phyloP scores from a whole-genome alignment of 192 early-diverging fungal genomes.

The Diversispora epigaea region DNA sequence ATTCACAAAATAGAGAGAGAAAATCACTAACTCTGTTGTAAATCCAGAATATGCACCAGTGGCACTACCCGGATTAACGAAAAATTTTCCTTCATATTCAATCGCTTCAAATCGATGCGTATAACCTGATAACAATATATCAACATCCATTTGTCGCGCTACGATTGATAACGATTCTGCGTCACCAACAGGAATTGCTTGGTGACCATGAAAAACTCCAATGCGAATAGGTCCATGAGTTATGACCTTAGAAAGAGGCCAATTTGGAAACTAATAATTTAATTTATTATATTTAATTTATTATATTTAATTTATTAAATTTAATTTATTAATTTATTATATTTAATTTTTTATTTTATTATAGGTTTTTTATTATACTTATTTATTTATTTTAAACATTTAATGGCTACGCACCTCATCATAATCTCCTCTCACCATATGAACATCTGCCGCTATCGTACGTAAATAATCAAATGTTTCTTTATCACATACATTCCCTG shows the following conservation, averaged over 20 bases:
- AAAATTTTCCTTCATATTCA: slow-evolving; percentile 90
- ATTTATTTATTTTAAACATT: too few species aligned
- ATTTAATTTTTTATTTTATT: background rate
- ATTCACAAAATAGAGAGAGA: background rate
- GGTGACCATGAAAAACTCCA: slow-evolving; percentile 86
- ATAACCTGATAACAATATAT: slow-evolving; percentile 84
- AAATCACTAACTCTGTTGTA: slow-evolving; percentile 7
- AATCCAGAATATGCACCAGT: slow-evolving; percentile 75
- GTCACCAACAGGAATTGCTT: slow-evolving; percentile 80
- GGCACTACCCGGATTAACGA: slow-evolving; percentile 93
- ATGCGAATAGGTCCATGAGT: slow-evolving; percentile 61
- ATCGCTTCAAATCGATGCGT: slow-evolving; percentile 91
- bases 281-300: background rate
- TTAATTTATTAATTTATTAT: slow-evolving; percentile 1
- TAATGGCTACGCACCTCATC: slow-evolving; percentile 58
- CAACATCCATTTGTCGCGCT: slow-evolving; percentile 89
- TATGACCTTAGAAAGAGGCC: slow-evolving; percentile 67
- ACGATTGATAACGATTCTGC: slow-evolving; percentile 67
- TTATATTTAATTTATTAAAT: background rate
- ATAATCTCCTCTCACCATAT: slow-evolving; percentile 79
- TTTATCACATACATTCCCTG: slow-evolving; percentile 83
- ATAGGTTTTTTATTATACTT: too few species aligned
- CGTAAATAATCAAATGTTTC: slow-evolving; percentile 87
- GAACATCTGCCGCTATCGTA: slow-evolving; percentile 74
- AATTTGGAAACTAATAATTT: slow-evolving; percentile 44